Base-by-base conservation (phyloP, 1,139 yeast genomes). In the Nakaseomyces nivariensis region DNA sequence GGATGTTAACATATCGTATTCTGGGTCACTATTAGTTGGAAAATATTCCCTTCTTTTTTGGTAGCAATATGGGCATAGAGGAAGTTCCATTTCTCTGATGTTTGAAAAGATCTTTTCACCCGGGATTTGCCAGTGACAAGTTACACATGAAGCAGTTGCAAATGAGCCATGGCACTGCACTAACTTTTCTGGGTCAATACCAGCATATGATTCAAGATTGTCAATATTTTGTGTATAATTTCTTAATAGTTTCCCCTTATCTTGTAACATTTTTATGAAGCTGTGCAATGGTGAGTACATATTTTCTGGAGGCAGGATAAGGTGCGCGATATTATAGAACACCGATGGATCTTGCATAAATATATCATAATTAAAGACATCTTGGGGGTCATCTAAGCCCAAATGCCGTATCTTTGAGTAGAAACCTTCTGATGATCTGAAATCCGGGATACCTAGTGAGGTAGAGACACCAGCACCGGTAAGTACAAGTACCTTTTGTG, bases 401-500 rank as follows among this genome's bases (percentile, higher is more conserved):
- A 87, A 64, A 58, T 79, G 76, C 49, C 76, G 74, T 54, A 92
- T 77, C 61, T 78, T 78, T 1, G 88, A 75, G 67, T 92, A 92
- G 53, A 92, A 79, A 44, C 98, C 98, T 56, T 85, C 75, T 8
- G 89, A 81, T 0, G 97, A 89, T 62, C 98, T 77, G 69, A 92
- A 92, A 68, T 92, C 98, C 0, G 97, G 97, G 50, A 90, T 90
- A 1, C 97, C 97, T 52, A 90, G 71, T 37, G 90, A 81, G 4
- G 97, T 90, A 17, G 96, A 87, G 44, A 92, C 89, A 22, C 98
- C 98, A 0, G 98, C 98, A 4, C 98, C 98, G 0, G 97, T 88
- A 29, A 92, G 71, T 1, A 92, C 95, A 54, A 92, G 62, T 24
- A 92, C 77, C 50, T 81, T 83, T 22, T 74, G 64, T 0, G 94